Evolutionary conservation across 2,329 filamentous ascomycete genomes (phyloP), one percentile per base, ranked within the genome.

Genomic region (Colletotrichum cereale): DNA sequence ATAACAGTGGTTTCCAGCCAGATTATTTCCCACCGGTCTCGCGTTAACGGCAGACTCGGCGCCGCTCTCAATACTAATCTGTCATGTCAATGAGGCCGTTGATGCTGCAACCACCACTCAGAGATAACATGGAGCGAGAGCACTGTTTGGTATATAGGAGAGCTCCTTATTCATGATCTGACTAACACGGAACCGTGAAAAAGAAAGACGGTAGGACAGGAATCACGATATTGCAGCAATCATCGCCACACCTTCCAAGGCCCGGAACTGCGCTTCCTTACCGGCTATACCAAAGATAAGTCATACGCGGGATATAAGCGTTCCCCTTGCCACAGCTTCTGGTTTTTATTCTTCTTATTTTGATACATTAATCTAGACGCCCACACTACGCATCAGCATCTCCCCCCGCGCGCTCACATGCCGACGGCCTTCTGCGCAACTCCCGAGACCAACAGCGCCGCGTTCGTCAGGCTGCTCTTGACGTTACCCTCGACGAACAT

Each of bases 401-500:
- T 14, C 7, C 16, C 26, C 16, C 26, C 5, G 31, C 12, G 21
- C 24, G 21, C 16, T 57, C 55, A 57, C 12, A 3, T 29, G 7
- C 44, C 44, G 21, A 62, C 44, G 0, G 29, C 60, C 31, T 40
- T 52, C 44, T 62, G 60, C 31, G 21, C 60, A 24, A 5, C 44
- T 21, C 60, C 60, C 6, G 60, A 62, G 4, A 7, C 60, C 42
- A 62, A n/a, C 42, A 62, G 12, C 60, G n/a, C 42, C 60, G 60
- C 60, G 14, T 38, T 62, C 21, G 31, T 21, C 42, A 62, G 16
- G 31, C 21, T 62, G 31, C 42, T 50, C 31, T 62, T 62, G 11
- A 52, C 60, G 44, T 62, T 62, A 1, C 60, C 60, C 12, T 62
- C 60, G 31, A 62, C 60, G 38, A 62, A 62, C 60, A 26, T n/a